Evolutionary conservation across 2,329 filamentous ascomycete species (phyloP), one percentile per base, ranked within the genome.

Genomic region (Zasmidium citrigriseum): DNA sequence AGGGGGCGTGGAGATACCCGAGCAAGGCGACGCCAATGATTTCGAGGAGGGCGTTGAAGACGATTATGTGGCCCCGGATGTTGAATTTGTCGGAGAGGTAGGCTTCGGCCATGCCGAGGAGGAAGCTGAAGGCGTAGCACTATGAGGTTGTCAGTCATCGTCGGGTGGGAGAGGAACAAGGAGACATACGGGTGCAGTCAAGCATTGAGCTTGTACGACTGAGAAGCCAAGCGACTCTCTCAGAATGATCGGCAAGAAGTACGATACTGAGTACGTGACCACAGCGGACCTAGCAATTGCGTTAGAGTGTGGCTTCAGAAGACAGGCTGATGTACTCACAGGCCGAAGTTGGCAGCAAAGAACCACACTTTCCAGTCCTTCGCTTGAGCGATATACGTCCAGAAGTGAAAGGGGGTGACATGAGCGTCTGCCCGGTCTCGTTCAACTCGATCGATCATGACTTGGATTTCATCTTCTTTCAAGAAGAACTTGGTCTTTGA

Each of bases 201-300:
- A 48, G 51, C 67, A 71, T 56, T 73, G 70, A 4, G 67, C 61
- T 14, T 59, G 60, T 20, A 58, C 64, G 21, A 66, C 61, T 23
- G 55, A 57, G 60, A 71, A 72, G 0, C 73, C 73, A 64, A 77
- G 83, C 16, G 80, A 67, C 23, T 62, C 58, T n/a, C 68, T 54
- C 14, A 72, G 64, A 45, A 72, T 72, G 55, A 70, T 72, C 10
- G 68, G 69, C 3, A 71, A 54, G 83, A 71, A 85, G 89, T 71
- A 81, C 83, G 75, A 93, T 7, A 95, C 82, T 0, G 89, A 86
- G 71, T 95, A 95, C 1, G 83, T 82, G 52, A 90, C 83, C 2
- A 52, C 29, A 1, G 25, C 50, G 1, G 29, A 24, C 11, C 29
- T 18, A 20, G 18, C 10, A 10, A 11, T 2, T 11, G 4, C 7